These are phyloP conservation scores for Neurospora sp. DNA, from an alignment of 2,329 filamentous ascomycete species.

Conservation along the genomic window DNA sequence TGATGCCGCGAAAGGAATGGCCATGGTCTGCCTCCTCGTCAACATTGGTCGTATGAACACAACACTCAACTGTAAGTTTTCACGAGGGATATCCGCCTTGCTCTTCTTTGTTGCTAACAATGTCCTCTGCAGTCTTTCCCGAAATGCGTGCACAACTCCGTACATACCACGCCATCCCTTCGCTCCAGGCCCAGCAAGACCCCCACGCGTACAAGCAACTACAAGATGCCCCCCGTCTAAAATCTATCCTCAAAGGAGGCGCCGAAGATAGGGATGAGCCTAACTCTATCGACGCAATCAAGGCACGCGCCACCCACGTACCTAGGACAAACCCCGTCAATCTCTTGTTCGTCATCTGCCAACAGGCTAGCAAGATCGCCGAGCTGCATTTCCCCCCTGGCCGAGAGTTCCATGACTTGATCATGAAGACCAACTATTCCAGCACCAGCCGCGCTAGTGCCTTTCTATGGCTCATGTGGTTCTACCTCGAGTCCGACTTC, in stretches of 20 bases:
- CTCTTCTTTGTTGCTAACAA: slow-evolving; percentile 17
- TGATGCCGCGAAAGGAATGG: slow-evolving; percentile 92
- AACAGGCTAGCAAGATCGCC: slow-evolving; percentile 82
- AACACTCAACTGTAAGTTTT: slow-evolving; percentile 76
- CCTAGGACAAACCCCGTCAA: slow-evolving; percentile 93
- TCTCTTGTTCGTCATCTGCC: slow-evolving; percentile 87
- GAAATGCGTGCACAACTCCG: slow-evolving; percentile 97
- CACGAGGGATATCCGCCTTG: slow-evolving; percentile 3
- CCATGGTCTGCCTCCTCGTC: slow-evolving; percentile 95
- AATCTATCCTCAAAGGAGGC: slow-evolving; percentile 94
- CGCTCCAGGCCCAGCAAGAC: slow-evolving; percentile 88
- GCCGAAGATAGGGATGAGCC: slow-evolving; percentile 86
- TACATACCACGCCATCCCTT: slow-evolving; percentile 97
- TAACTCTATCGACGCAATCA: slow-evolving; percentile 73
- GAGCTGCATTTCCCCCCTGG: slow-evolving; percentile 81
- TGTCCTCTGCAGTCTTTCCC: slow-evolving; percentile 65
- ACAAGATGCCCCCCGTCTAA: slow-evolving; percentile 89
- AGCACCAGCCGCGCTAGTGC: slow-evolving; percentile 77
- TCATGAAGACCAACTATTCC: slow-evolving; percentile 80
- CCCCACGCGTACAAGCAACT: slow-evolving; percentile 95
- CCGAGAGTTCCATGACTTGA: slow-evolving; percentile 89
- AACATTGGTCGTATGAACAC: slow-evolving; percentile 99
- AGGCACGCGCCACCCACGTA: slow-evolving; percentile 38
- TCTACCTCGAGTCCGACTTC: slow-evolving; percentile 94
- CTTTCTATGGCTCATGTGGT: slow-evolving; percentile 98